These are phyloP conservation scores for Yamadazyma diospyri DNA, from an alignment of 1,139 yeast species.

Conservation along the genomic window DNA sequence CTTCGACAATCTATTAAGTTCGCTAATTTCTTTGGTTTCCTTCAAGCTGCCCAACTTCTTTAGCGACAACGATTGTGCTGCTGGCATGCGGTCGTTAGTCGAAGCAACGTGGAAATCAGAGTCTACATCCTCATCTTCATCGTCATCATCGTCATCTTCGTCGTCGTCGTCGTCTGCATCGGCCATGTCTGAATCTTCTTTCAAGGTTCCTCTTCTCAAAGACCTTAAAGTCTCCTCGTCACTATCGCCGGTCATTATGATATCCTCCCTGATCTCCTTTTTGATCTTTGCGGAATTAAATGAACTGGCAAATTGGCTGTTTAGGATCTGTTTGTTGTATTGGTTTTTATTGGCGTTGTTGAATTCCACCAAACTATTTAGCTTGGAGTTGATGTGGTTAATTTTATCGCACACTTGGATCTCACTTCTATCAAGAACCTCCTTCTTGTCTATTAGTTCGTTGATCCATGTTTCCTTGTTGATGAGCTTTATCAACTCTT, in stretches of 20 bases:
- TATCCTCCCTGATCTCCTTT: background rate
- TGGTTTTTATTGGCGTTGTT: background rate
- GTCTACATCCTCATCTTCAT: constrained; percentile 4
- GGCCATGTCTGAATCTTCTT: constrained; percentile 2
- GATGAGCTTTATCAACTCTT: constrained; percentile 40
- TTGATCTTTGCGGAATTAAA: background rate
- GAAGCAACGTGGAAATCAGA: background rate
- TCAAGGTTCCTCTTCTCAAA: background rate
- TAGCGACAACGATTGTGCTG: background rate
- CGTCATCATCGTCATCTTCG: constrained; percentile 9
- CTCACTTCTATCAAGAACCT: constrained; percentile 8
- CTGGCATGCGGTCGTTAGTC: background rate
- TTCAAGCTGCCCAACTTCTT: background rate
- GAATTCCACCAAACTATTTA: background rate
- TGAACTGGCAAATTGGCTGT: background rate
- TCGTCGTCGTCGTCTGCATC: background rate
- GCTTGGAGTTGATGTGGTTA: constrained; percentile 1
- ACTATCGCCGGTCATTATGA: constrained; percentile 3
- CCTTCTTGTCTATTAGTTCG: constrained; percentile 14
- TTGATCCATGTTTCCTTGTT: constrained; percentile 52
- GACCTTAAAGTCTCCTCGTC: constrained; percentile 3
- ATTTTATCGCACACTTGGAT: constrained; percentile 6
- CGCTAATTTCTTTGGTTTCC: constrained; percentile 4
- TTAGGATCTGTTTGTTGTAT: background rate
- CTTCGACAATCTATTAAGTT: constrained; percentile 4